A percentile compares a stretch with the other conserved stretches of the same genome.
These are phyloP conservation scores for Sambucus nigra DNA, from an alignment of 129 eudicot genomes.

Conservation along the genomic window DNA sequence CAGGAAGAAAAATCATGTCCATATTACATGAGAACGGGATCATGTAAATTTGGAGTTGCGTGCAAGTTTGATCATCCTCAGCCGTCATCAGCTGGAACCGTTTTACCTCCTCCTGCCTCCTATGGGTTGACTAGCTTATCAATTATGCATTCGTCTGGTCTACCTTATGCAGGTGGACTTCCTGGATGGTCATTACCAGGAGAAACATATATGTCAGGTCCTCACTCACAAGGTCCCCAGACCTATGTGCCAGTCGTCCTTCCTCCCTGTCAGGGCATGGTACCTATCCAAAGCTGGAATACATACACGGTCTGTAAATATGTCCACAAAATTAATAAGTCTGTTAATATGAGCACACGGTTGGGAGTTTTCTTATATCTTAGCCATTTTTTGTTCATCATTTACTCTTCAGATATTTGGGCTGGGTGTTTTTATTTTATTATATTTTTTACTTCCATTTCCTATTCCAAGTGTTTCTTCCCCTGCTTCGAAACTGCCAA, in stretches of 20 bases:
- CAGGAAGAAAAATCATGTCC: slow-evolving; percentile 75
- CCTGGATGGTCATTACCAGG: slow-evolving; percentile 45
- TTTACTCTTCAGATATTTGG: too few species aligned
- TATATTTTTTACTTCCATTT: too few species aligned
- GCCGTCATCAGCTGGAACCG: slow-evolving; percentile 35
- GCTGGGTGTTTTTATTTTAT: too few species aligned
- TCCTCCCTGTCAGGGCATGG: slow-evolving; percentile 48
- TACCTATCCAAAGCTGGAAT: slow-evolving; percentile 53
- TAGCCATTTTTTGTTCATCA: too few species aligned
- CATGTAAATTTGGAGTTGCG: slow-evolving; percentile 72
- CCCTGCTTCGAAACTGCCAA: too few species aligned
- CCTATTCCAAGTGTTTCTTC: too few species aligned
- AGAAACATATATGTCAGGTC: slow-evolving; percentile 44
- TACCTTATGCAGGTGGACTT: slow-evolving; percentile 28
- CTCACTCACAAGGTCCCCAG: slow-evolving; percentile 39
- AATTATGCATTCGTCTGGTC: slow-evolving; percentile 33
- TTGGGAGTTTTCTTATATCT: too few species aligned
- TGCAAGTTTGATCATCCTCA: slow-evolving; percentile 91
- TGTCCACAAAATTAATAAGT: background rate
- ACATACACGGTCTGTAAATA: slow-evolving; percentile 51
- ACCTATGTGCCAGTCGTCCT: slow-evolving; percentile 45
- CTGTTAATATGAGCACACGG: background rate
- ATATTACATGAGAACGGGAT: slow-evolving; percentile 62
- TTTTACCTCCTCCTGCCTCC: slow-evolving; percentile 15
- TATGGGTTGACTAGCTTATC: slow-evolving; percentile 29